phyloP scores from a whole-genome alignment of 495 filamentous ascomycete species.

The Aspergillus sclerotiicarbonarius region DNA sequence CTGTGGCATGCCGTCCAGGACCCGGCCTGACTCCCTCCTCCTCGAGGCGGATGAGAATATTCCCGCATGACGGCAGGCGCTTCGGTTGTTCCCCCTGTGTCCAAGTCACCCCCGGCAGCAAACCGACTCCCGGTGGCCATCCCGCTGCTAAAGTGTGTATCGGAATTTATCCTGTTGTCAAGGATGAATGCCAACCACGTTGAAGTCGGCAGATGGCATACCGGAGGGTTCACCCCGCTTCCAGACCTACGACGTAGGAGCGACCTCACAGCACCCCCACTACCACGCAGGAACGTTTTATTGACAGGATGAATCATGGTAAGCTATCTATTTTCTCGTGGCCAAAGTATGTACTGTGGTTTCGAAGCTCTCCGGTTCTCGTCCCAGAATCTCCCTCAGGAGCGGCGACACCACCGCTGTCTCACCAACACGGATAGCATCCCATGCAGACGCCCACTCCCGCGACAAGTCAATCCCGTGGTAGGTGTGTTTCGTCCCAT shows the following conservation, averaged over 20 bases:
- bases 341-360: conserved; percentile 20
- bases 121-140: background rate
- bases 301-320: background rate
- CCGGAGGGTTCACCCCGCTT: background rate
- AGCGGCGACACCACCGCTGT: conserved; percentile 33
- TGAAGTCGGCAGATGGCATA: background rate
- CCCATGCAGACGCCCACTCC: conserved; percentile 41
- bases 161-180: conserved; percentile 1
- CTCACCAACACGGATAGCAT: conserved; percentile 41
- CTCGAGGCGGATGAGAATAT: conserved; percentile 7
- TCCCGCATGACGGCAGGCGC: background rate
- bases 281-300: background rate
- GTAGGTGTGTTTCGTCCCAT: conserved; percentile 18
- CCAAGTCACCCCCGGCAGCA: background rate
- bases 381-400: conserved; percentile 33
- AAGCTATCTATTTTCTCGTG: conserved; percentile 1
- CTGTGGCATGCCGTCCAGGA: conserved; percentile 11
- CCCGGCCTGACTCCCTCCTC: background rate
- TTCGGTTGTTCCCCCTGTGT: background rate
- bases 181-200: background rate
- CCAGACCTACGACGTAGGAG: background rate
- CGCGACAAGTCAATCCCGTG: conserved; percentile 23
- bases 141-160: conserved; percentile 3
- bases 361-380: conserved; percentile 37
- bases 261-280: background rate